Conservation (phyloP, 2,329 filamentous ascomycete species). For the Penicillium polonicum region DNA sequence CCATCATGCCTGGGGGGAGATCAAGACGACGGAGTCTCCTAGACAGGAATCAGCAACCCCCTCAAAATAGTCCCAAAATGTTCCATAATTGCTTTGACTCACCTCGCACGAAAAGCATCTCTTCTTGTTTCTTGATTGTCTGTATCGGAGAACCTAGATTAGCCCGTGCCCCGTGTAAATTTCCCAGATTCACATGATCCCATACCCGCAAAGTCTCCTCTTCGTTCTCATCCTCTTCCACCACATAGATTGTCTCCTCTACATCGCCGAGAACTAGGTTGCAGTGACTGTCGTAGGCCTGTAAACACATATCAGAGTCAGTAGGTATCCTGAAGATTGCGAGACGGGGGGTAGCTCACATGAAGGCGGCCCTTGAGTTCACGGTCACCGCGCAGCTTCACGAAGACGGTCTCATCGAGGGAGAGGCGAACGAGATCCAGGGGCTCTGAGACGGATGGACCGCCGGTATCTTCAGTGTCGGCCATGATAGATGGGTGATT, state of each 20-base stretch:
- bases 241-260: slow-evolving; percentile 92
- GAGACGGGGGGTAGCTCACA: slow-evolving; percentile 54
- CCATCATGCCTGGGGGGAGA: slow-evolving; percentile 59
- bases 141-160: slow-evolving; percentile 38
- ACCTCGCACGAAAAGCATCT: slow-evolving; percentile 99
- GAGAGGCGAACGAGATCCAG: slow-evolving; percentile 93
- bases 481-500: slow-evolving; percentile 60
- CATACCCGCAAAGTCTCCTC: slow-evolving; percentile 70
- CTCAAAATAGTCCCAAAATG: background rate
- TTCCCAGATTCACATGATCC: slow-evolving; percentile 18
- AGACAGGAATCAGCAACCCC: slow-evolving; percentile 32
- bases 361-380: slow-evolving; percentile 94
- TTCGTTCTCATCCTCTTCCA: slow-evolving; percentile 81
- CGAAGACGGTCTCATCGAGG: slow-evolving; percentile 93
- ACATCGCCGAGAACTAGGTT: slow-evolving; percentile 95
- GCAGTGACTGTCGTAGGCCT: slow-evolving; percentile 99
- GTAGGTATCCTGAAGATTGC: slow-evolving; percentile 7
- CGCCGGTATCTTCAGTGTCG: slow-evolving; percentile 71
- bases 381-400: slow-evolving; percentile 92
- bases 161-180: slow-evolving; percentile 6
- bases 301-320: slow-evolving; percentile 14
- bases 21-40: slow-evolving; percentile 73
- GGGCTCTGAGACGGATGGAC: slow-evolving; percentile 74
- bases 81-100: slow-evolving; percentile 31
- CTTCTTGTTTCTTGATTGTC: slow-evolving; percentile 94